Base-by-base conservation (phyloP, 805 yeast genomes). In the Cyberlindnera lachancei region DNA sequence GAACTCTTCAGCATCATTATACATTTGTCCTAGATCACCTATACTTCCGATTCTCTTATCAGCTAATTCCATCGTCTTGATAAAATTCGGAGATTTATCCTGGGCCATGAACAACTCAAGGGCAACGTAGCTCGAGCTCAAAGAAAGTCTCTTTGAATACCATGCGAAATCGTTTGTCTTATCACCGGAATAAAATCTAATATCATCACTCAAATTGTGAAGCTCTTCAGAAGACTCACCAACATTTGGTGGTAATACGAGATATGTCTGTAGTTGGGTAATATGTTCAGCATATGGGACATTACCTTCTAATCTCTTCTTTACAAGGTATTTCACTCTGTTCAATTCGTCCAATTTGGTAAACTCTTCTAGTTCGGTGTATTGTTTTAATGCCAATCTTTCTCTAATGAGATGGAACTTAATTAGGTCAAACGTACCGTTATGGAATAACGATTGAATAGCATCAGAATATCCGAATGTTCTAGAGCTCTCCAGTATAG, bases 131-230 rank as follows among this genome's bases (percentile, higher is more conserved):
- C 81, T 69, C 2, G 81, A 66, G 16, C 83, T 70, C 12, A 90
- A 52, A 7, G 82, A 70, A 12, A 80, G 61, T 42, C 98, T 66
- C 51, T 87, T 83, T n/a, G 94, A 64, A 56, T 90, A 90, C 98
- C 98, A 90, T 4, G 85, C 80, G 53, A 82, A 78, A 55, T 86
- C 95, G 42, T 76, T 76, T 15, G 92, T 71, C 33, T 56, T 50
- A 52, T 88, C 96, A 9, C 88, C 92, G 0, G 95, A 76, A 45
- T 73, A 75, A 55, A 59, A 86, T 27, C 84, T 72, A 37, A 90
- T 66, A 52, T 92, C 97, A 58, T 90, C 97, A 10, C 86, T 68
- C 35, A 88, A 64, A 32, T 73, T 68, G 45, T 77, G 81, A 35
- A 92, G 68, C 49, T 85, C 94, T 23, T 70, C 71, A 30, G 82